Evolutionary conservation across 805 yeast genomes (phyloP).

Genomic region (Zygoascus tannicola): DNA sequence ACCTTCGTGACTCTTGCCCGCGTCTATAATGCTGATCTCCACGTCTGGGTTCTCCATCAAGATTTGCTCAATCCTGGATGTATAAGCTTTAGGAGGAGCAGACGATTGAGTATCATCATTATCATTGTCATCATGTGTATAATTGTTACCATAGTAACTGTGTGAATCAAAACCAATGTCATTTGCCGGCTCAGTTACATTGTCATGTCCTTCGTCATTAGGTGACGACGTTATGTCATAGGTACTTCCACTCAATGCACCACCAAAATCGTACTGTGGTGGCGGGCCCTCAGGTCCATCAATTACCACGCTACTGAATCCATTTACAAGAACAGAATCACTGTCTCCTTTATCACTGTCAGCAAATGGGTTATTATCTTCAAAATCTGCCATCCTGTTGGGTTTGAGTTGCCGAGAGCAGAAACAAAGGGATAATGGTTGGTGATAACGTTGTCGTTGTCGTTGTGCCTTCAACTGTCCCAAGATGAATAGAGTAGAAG

Average conservation of each 20-base stretch:
- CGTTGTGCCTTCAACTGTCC: no score
- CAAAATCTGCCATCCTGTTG: conserved; percentile 33
- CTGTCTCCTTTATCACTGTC: conserved; percentile 21
- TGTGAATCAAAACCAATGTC: neutral
- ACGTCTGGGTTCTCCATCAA: conserved; percentile 23
- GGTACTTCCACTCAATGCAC: neutral
- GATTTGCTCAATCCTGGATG: conserved; percentile 28
- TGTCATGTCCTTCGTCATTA: neutral
- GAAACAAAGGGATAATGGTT: no score
- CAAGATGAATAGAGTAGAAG: no score
- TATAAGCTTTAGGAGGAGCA: conserved; percentile 13
- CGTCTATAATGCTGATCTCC: conserved; percentile 55
- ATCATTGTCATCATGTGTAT: neutral
- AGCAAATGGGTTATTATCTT: conserved; percentile 38
- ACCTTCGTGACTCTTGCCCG: conserved; percentile 79
- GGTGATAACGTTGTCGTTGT: no score
- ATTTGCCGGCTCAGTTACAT: neutral
- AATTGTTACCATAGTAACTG: neutral
- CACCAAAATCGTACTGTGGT: neutral
- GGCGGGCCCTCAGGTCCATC: neutral
- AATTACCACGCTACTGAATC: neutral
- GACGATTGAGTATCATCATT: neutral
- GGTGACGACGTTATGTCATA: conserved; percentile 2
- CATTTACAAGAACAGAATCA: conserved; percentile 8
- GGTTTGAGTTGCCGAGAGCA: no score